Base-by-base conservation (phyloP, 148 eudicot genomes). In the Cornus florida region DNA sequence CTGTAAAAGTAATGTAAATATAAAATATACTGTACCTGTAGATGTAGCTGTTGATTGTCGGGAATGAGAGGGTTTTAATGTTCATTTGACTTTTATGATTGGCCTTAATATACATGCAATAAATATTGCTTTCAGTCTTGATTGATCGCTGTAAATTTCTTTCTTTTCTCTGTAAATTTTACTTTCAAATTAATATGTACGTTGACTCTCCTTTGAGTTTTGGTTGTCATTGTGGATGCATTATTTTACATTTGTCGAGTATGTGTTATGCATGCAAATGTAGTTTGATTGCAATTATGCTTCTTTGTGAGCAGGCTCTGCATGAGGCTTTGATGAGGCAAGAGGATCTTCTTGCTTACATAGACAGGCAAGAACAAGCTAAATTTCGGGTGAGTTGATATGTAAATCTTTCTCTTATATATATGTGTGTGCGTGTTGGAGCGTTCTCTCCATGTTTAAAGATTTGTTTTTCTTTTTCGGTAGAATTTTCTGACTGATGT, bases 311-410 rank as follows among this genome's bases (percentile, higher is more conserved):
- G 81, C 86, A 89, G 92, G 92, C 92, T 71, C 78, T 89, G 77
- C 84, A 89, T 67, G 92, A 89, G 75, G 92, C 90, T 82, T 68
- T 87, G 68, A 87, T 89, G 98, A 94, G 90, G 88, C 98, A 92
- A 78, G 98, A 94, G 80, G 98, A 94, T 22, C 79, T 94, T 79
- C 97, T 94, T 75, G 98, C 97, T 82, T 94, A 94, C 82, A 90
- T 94, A 77, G 98, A 94, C 81, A 83, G 91, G 35, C 98, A 92
- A 89, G 90, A 90, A 80, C 95, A 86, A 69, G 95, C 92, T 20
- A 92, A 83, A 84, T 90, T 75, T 72, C 85, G 81, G 93, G 98
- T 94, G 76, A 88, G 90, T 82, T 66, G 32, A 43, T 66, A 19
- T 20, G 17, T 53, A 12, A 67, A 5, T 84, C n/a, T n/a, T 33